Evolutionary conservation across 139 green algal genomes (phyloP), one percentile per base, ranked within the genome.

Genomic region (Desmodesmus armatus): DNA sequence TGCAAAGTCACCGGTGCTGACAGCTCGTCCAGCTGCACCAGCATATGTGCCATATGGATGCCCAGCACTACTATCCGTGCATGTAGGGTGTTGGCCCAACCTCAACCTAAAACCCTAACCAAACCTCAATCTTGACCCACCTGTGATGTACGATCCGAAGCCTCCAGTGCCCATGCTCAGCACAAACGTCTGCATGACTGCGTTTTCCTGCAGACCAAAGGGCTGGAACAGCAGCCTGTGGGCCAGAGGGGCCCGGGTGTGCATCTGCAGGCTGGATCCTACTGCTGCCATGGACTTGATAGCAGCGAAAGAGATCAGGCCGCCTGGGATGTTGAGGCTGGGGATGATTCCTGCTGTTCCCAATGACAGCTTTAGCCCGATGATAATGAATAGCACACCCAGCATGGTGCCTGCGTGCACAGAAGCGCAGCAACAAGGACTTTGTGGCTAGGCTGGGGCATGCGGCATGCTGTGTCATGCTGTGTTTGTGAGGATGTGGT

Each of bases 261-360:
- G 4, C 37, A 74, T 31, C 19, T 66, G 53, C 27, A 84, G 15
- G 25, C 78, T 73, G 44, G 33, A 76, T 25, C 79, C 65, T 5
- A 84, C 5, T 21, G 63, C 5, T 21, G 80, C 63, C 53, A 80
- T 40, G 13, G 51, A 75, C 29, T 84, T 78, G 33, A 89, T 75
- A 5, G 63, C 67, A 25, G 63, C 80, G 65, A 89, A 89, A 3
- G 86, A 82, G 25, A 89, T 62, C 33, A 89, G 80, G 47, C 86
- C 86, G 1, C 62, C 80, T 21, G 86, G 80, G 31, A 89, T 85
- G 80, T 89, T 89, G 49, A 89, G 73, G 9, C 51, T 78, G 0
- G 86, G 86, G 72, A 89, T 87, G 66, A 89, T 89, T 33, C 86
- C 86, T 31, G 74, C 86, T 27, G 74, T 70, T 15, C 80, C 80